A percentile compares a stretch with the other conserved stretches of the same genome.
Evolutionary conservation across 179 eudicot genomes (phyloP).

Genomic region (Beta lomatogona): DNA sequence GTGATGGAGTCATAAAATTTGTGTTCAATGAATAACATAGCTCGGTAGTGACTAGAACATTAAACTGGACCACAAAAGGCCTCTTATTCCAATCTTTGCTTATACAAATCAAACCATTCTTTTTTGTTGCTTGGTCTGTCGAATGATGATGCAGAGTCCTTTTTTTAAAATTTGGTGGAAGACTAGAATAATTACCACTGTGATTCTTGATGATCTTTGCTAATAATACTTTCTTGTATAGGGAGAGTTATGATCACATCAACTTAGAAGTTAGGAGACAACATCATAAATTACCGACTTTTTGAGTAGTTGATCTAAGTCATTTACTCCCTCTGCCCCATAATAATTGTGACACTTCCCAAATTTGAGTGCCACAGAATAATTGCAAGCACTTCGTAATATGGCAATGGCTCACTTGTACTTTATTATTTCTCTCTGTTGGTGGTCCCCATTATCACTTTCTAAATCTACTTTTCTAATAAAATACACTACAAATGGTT

Average conservation of each 20-base stretch:
- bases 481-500: no score
- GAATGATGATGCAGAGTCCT: no score
- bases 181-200: not conserved
- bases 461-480: no score
- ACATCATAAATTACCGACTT: not conserved
- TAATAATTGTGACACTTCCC: not conserved
- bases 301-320: not conserved
- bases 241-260: not conserved
- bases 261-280: not conserved
- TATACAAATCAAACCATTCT: not conserved
- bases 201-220: not conserved
- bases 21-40: not conserved
- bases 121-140: not conserved
- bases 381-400: no score
- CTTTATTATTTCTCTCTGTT: no score
- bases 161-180: no score
- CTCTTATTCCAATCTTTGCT: not conserved
- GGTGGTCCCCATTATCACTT: no score
- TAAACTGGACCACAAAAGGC: not conserved
- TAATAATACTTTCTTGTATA: not conserved
- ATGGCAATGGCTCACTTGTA: no score
- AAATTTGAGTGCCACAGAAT: no score
- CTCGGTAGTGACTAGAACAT: not conserved
- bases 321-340: not conserved
- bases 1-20: not conserved